Base-by-base conservation (phyloP, 1,284 basidiomycete genomes). In the Puccinia horiana region DNA sequence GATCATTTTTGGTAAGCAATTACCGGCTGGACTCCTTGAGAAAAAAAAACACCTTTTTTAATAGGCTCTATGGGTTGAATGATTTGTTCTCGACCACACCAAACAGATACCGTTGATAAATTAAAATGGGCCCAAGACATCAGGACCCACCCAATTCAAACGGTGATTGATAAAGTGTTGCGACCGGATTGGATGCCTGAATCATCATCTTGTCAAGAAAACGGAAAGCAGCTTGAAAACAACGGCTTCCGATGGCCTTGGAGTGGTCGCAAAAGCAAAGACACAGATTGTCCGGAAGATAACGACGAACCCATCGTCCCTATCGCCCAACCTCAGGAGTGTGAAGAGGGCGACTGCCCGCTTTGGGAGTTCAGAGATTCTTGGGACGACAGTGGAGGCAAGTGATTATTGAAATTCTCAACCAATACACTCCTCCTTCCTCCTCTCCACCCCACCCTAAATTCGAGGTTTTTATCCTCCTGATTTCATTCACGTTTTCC, bases 81-180 rank as follows among this genome's bases (percentile, higher is more conserved):
- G 9, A 12, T 52, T 54, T 49, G n/a, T 56, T 35, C 56, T 23
- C 11, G n/a, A 14, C 44, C n/a, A 14, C 40, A n/a, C 9, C 42
- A 29, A 40, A 52, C 32, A 82, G 80, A 82, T 58, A 82, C 80
- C 4, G 80, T 76, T 18, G 80, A 47, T 29, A 76, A 82, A 52
- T 67, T 82, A 16, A 76, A 82, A 14, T 82, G 80, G 80, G 80
- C 80, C 1, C 69, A 74, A 54, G 80, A 82, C 69, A 82, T 82
- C 61, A 58, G 80, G 54, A 82, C 80, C 0, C 80, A 82, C 40
- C 61, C 80, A 0, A 82, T 82, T n/a, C 70, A 76, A 44, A 82
- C 72, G 20, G 80, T 82, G 8, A 82, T 82, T 20, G 80, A 82
- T 37, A 76, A 54, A 47, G 47, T 82, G 20, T 69, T 82, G 42